These are phyloP conservation scores for Lentinula novae-zelandiae DNA, from an alignment of 1,284 basidiomycete genomes.

Conservation along the genomic window DNA sequence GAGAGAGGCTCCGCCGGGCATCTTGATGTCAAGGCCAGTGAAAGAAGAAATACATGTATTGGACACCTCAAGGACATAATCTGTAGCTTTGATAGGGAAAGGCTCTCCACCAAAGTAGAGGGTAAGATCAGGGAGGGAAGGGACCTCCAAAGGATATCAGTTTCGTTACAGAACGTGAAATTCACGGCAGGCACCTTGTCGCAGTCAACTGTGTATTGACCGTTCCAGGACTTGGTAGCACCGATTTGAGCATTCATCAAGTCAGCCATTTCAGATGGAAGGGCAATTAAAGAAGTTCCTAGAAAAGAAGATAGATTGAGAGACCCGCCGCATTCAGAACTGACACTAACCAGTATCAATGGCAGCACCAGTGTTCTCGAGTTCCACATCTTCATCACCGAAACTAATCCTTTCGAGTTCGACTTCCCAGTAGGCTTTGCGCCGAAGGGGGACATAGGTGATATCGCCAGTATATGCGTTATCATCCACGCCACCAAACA, in stretches of 20 bases:
- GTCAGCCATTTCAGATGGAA: constrained; percentile 94
- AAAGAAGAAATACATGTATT: constrained; percentile 96
- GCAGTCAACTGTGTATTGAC: constrained; percentile 93
- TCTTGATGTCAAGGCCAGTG: constrained; percentile 88
- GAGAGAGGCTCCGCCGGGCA: constrained; percentile 75
- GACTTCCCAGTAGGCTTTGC: constrained; percentile 99
- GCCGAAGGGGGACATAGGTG: constrained; percentile 86
- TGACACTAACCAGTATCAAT: constrained; percentile 82
- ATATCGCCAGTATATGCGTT: constrained; percentile 82
- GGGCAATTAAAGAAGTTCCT: constrained; percentile 88
- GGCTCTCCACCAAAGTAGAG: constrained; percentile 82
- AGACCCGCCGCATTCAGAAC: background rate
- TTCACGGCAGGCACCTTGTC: constrained; percentile 35
- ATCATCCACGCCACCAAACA: constrained; percentile 91
- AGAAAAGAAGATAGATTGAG: constrained; percentile 17
- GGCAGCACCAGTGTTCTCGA: constrained; percentile 91
- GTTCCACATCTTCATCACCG: constrained; percentile 81
- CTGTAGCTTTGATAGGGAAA: constrained; percentile 79
- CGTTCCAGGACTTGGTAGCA: constrained; percentile 90
- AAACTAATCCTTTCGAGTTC: constrained; percentile 86
- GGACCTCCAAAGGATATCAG: constrained; percentile 36
- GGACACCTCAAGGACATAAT: constrained; percentile 87
- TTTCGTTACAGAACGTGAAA: background rate
- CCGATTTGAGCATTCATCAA: constrained; percentile 97
- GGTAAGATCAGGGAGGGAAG: constrained; percentile 81